Percentiles rank a stretch among this genome's conserved stretches.
These are phyloP conservation scores for Ophiostoma himal-ulmi DNA, from an alignment of 2,329 filamentous ascomycete genomes.

Conservation along the genomic window DNA sequence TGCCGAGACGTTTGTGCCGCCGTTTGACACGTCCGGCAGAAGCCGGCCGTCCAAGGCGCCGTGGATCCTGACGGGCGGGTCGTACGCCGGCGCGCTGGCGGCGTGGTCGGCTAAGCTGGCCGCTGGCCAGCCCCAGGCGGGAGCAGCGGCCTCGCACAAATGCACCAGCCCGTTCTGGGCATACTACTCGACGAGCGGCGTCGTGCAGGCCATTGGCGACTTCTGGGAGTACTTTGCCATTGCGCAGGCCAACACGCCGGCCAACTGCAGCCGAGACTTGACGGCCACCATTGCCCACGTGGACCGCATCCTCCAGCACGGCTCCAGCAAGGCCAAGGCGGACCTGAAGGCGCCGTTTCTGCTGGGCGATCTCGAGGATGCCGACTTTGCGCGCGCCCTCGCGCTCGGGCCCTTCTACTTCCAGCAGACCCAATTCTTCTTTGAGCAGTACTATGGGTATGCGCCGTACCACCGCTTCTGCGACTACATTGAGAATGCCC, in stretches of 20 bases:
- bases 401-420: constrained; percentile 52
- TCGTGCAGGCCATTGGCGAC: constrained; percentile 47
- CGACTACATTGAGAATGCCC: constrained; percentile 40
- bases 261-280: constrained; percentile 52
- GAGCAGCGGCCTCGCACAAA: neutral
- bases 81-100: constrained; percentile 50
- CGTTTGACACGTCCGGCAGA: constrained; percentile 42
- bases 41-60: constrained; percentile 45
- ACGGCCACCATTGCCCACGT: constrained; percentile 45
- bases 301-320: constrained; percentile 42
- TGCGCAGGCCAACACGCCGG: constrained; percentile 44
- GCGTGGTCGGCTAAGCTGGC: constrained; percentile 29
- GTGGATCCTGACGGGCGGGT: constrained; percentile 51
- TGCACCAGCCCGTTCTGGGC: constrained; percentile 43
- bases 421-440: constrained; percentile 38
- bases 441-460: constrained; percentile 36
- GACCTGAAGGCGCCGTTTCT: constrained; percentile 47
- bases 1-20: constrained; percentile 41
- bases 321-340: constrained; percentile 35
- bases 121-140: neutral
- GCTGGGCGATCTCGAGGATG: constrained; percentile 40
- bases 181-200: constrained; percentile 50
- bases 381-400: constrained; percentile 45
- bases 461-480: constrained; percentile 43
- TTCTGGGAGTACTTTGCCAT: constrained; percentile 49